Evolutionary conservation across 345 rosid genomes (phyloP).

Genomic region (Brassica carinata): DNA sequence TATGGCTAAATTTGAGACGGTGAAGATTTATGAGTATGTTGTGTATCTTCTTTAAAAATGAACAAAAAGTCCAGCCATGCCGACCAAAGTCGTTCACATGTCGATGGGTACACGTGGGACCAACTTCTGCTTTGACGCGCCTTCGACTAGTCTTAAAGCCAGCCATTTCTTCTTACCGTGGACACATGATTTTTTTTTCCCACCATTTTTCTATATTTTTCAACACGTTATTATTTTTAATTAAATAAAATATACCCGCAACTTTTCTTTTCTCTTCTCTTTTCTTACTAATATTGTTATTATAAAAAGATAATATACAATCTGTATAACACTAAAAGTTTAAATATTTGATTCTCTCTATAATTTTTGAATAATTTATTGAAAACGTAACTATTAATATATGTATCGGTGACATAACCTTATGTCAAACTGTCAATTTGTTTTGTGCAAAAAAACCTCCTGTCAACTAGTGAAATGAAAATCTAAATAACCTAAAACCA

Average conservation of each 20-base stretch:
- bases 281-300: background rate
- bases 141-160: slow-evolving; percentile 18
- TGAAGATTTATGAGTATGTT: slow-evolving; percentile 10
- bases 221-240: slow-evolving; percentile 6
- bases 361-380: background rate
- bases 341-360: background rate
- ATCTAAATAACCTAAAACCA: background rate
- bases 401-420: background rate
- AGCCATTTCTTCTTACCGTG: slow-evolving; percentile 11
- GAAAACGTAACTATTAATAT: background rate
- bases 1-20: slow-evolving; percentile 3
- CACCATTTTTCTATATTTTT: background rate
- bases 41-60: background rate
- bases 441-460: background rate
- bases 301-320: background rate
- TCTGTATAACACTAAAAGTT: background rate
- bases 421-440: background rate
- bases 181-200: background rate
- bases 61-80: background rate
- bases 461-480: background rate
- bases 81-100: slow-evolving; percentile 42
- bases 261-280: background rate
- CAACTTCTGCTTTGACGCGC: slow-evolving; percentile 29
- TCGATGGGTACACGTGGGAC: slow-evolving; percentile 26
- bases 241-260: background rate